Evolutionary conservation across 345 rosid species (phyloP).

Genomic region (Eutrema japonicum): DNA sequence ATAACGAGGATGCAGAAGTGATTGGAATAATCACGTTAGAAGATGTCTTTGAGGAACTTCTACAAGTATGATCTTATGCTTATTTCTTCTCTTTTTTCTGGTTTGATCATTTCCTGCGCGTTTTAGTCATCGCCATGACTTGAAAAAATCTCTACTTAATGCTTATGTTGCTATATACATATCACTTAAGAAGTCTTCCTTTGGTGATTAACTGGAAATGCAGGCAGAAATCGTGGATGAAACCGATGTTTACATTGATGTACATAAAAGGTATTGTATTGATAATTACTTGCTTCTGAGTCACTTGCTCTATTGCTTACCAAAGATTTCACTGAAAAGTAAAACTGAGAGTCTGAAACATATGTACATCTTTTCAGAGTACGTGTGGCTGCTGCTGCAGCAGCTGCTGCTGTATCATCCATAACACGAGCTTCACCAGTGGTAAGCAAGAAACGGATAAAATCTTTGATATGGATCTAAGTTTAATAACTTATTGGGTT

Average conservation of each 20-base stretch:
- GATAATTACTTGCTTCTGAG: background rate
- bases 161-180: constrained; percentile 3
- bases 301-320: constrained; percentile 8
- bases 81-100: background rate
- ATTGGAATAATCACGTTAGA: constrained; percentile 82
- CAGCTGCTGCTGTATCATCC: constrained; percentile 58
- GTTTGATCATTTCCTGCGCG: background rate
- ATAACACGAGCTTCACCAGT: constrained; percentile 56
- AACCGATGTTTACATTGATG: constrained; percentile 76
- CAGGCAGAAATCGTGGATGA: constrained; percentile 87
- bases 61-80: constrained; percentile 57
- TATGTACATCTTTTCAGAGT: constrained; percentile 48
- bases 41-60: constrained; percentile 88
- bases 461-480: background rate
- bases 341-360: background rate
- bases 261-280: constrained; percentile 66
- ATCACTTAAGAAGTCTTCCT: constrained; percentile 4
- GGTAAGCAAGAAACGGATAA: constrained; percentile 32
- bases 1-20: constrained; percentile 77
- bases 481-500: background rate
- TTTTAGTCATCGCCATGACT: background rate
- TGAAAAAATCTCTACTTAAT: background rate
- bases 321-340: background rate
- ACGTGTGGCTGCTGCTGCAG: constrained; percentile 70
- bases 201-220: constrained; percentile 39